These are phyloP conservation scores for Articulospora tetracladia DNA, from an alignment of 495 filamentous ascomycete genomes.

Conservation along the genomic window DNA sequence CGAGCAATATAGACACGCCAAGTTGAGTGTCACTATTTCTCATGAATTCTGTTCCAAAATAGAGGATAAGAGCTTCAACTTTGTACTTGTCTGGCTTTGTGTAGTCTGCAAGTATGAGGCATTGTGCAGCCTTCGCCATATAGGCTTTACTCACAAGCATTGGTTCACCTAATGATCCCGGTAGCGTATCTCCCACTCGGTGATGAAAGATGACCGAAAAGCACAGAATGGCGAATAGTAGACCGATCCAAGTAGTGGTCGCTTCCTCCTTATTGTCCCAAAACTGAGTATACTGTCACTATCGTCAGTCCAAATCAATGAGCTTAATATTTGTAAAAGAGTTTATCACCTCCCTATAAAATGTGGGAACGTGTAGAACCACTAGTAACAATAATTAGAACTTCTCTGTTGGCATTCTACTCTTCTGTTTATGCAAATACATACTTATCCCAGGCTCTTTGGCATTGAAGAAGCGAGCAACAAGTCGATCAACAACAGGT, in stretches of 20 bases:
- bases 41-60: slow-evolving; percentile 39
- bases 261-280: neutral
- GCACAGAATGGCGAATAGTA: neutral
- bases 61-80: slow-evolving; percentile 46
- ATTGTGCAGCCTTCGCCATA: no score
- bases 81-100: slow-evolving; percentile 35
- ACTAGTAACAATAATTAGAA: neutral
- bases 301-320: neutral
- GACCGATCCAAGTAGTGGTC: neutral
- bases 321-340: neutral
- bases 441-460: neutral
- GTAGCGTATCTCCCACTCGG: neutral
- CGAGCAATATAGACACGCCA: slow-evolving; percentile 41
- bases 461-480: neutral
- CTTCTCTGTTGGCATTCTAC: neutral
- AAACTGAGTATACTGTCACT: neutral
- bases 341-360: neutral
- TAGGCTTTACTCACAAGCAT: neutral
- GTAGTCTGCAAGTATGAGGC: no score
- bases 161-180: neutral
- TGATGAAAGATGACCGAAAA: neutral
- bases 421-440: neutral
- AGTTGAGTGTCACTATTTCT: slow-evolving; percentile 31
- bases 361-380: neutral
- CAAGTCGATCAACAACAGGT: slow-evolving; percentile 1